Evolutionary conservation across 257 asterid genomes (phyloP), one percentile per base, ranked within the genome.

Genomic region (Salvia miltiorrhiza): DNA sequence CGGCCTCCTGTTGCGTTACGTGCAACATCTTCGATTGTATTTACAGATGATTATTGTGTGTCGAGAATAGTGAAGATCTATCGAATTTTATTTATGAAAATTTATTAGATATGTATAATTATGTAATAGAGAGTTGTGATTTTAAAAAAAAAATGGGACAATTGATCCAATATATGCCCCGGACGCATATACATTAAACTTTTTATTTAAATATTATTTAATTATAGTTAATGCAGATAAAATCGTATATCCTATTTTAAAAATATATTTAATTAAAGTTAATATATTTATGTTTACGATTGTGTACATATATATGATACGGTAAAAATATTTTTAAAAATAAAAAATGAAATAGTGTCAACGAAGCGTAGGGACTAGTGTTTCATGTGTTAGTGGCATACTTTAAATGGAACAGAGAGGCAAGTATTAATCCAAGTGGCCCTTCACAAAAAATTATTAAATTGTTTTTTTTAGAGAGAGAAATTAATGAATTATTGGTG

Each of bases 401-500:
- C 28, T 17, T 54, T 62, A 21, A 70, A 52, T 52, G 20, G 65
- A 58, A 12, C 17, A 21, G 6, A 9, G 43, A 52, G 23, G 69
- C 41, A 57, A 45, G 68, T 33, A 28, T 37, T 23, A 12, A 63
- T 70, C 19, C 9, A 60, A 21, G 73, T 73, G 80, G 80, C 32
- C 57, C 65, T 11, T 20, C 72, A 67, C 63, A 63, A 52, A 65
- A 68, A 71, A 73, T 65, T 54, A 59, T 67, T 66, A 24, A 73
- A 75, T 80, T 52, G 77, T 80, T 53, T 8, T 52, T 10, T 23
- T 23, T 4, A 1, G 8, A 55, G 55, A 19, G 12, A 44, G 72
- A 53, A 71, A 69, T 64, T 61, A 45, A 73, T 70, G 37, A 73
- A 77, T 78, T 59, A 80, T 83, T 75, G 75, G 70, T 75, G 83